phyloP scores from a whole-genome alignment of 2,329 filamentous ascomycete genomes.

The Rhexocercosporidium sp. region DNA sequence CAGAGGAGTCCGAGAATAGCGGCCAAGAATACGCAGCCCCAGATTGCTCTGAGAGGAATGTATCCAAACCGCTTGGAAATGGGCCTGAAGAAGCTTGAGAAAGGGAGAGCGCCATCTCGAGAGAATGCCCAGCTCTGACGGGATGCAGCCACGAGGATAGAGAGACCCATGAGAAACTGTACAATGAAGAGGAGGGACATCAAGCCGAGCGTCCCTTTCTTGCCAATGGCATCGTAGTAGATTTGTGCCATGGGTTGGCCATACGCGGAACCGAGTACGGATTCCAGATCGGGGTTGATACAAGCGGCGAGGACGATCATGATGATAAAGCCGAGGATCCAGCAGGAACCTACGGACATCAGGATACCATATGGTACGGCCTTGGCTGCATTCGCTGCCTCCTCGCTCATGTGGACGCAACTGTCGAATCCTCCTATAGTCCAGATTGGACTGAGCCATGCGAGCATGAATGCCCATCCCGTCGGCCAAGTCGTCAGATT shows the following conservation, averaged over 20 bases:
- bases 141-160: constrained; percentile 61
- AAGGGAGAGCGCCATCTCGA: constrained; percentile 65
- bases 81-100: constrained; percentile 60
- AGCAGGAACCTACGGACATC: constrained; percentile 59
- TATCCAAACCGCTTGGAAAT: constrained; percentile 57
- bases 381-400: constrained; percentile 63
- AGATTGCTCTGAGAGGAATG: constrained; percentile 62
- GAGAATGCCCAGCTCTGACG: constrained; percentile 69
- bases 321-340: constrained; percentile 62
- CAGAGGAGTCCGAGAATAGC: constrained; percentile 61
- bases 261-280: constrained; percentile 53
- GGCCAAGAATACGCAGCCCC: constrained; percentile 56
- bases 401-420: constrained; percentile 65
- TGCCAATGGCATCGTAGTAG: constrained; percentile 65
- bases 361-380: constrained; percentile 65
- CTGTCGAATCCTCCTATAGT: constrained; percentile 62
- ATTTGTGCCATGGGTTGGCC: constrained; percentile 62
- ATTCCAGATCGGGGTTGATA: constrained; percentile 57
- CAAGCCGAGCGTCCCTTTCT: constrained; percentile 60
- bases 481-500: constrained; percentile 64
- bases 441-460: constrained; percentile 68
- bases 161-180: constrained; percentile 66
- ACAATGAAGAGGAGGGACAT: constrained; percentile 64
- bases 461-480: constrained; percentile 63
- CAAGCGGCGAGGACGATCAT: constrained; percentile 62